Conservation (phyloP, 2,329 filamentous ascomycete species). For the Cercospora sp. region DNA sequence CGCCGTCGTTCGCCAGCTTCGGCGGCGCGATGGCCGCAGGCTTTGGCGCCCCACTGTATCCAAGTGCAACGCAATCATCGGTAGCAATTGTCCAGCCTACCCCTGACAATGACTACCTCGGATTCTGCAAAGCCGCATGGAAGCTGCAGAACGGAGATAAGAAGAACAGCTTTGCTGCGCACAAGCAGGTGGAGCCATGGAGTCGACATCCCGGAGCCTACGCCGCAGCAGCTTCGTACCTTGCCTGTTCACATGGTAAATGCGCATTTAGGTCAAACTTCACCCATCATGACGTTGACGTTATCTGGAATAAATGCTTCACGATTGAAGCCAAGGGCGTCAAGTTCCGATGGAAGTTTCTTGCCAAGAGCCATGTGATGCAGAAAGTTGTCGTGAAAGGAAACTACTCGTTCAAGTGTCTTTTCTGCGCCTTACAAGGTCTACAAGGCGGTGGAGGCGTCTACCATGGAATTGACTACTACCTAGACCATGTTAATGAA, state of each 20-base stretch:
- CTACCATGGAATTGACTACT: constrained; percentile 45
- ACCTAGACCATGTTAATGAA: constrained; percentile 48
- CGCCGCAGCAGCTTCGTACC: constrained; percentile 33
- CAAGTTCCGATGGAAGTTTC: constrained; percentile 50
- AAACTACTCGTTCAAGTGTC: constrained; percentile 46
- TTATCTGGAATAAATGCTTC: constrained; percentile 35
- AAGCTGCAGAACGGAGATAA: constrained; percentile 41
- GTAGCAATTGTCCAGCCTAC: constrained; percentile 32
- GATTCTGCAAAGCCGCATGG: constrained; percentile 52
- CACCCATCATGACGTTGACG: constrained; percentile 35
- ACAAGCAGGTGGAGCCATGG: constrained; percentile 31
- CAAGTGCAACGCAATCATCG: constrained; percentile 16
- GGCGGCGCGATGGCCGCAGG: constrained; percentile 14
- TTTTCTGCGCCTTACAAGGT: constrained; percentile 49
- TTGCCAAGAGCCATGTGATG: constrained; percentile 50
- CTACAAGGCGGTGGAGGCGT: constrained; percentile 37
- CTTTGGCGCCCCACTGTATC: neutral
- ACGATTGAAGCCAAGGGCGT: constrained; percentile 38
- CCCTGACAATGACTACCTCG: constrained; percentile 39
- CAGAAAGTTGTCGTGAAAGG: constrained; percentile 37
- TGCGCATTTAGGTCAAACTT: constrained; percentile 49
- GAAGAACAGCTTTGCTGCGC: constrained; percentile 36
- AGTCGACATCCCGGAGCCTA: constrained; percentile 30
- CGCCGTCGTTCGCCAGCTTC: constrained; percentile 13
- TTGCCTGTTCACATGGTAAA: constrained; percentile 45